A percentile compares a stretch with the other conserved stretches of the same genome.
Evolutionary conservation across 768 basidiomycete species (phyloP).

Genomic region (Kwoniella dendrophila): DNA sequence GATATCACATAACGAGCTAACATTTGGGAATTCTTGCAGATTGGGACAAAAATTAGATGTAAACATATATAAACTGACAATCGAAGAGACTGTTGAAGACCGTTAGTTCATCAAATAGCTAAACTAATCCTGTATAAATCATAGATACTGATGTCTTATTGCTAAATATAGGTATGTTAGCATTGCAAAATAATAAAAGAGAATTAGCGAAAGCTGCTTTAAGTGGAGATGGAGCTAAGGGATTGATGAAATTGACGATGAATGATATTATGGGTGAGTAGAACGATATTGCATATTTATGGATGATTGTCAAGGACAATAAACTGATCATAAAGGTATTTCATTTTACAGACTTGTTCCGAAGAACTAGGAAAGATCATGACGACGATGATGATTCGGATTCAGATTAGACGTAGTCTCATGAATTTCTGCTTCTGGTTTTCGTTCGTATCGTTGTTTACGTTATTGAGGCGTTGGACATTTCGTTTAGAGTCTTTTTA

Average conservation of each 20-base stretch:
- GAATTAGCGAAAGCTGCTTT: slow-evolving; percentile 79
- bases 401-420: slow-evolving; percentile 9
- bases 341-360: slow-evolving; percentile 15
- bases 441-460: background rate
- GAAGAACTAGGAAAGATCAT: slow-evolving; percentile 4
- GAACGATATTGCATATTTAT: background rate
- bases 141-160: background rate
- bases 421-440: too few relatives aligned
- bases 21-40: slow-evolving; percentile 31
- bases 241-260: slow-evolving; percentile 72
- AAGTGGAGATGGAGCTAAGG: slow-evolving; percentile 84
- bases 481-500: too few relatives aligned
- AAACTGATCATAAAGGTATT: slow-evolving; percentile 1
- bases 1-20: slow-evolving; percentile 10
- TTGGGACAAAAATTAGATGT: slow-evolving; percentile 85
- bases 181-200: slow-evolving; percentile 92
- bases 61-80: slow-evolving; percentile 70
- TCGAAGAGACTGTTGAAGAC: slow-evolving; percentile 82
- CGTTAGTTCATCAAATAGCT: slow-evolving; percentile 58
- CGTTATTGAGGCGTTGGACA: too few relatives aligned
- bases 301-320: background rate
- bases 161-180: slow-evolving; percentile 41
- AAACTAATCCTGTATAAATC: background rate
- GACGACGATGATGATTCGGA: slow-evolving; percentile 21
- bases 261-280: slow-evolving; percentile 74